phyloP scores from a whole-genome alignment of 305 asterid species.

The Fraxinus ornus region DNA sequence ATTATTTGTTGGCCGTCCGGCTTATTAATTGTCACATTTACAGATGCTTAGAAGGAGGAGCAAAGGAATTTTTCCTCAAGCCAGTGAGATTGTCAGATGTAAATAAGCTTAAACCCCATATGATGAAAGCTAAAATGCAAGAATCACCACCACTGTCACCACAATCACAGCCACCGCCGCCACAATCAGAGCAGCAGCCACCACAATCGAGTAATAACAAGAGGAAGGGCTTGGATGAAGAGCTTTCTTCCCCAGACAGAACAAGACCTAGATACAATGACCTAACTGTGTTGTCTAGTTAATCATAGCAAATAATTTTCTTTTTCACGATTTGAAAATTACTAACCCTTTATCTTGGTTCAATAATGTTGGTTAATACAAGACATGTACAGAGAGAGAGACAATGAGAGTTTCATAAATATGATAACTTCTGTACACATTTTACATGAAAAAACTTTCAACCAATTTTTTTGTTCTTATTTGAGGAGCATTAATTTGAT shows the following conservation, averaged over 20 bases:
- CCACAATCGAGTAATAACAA: conserved; percentile 33
- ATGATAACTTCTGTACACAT: conserved; percentile 19
- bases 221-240: conserved; percentile 68
- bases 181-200: conserved; percentile 19
- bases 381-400: conserved; percentile 28
- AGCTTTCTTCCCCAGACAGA: conserved; percentile 56
- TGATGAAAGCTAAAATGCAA: conserved; percentile 60
- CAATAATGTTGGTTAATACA: conserved; percentile 23
- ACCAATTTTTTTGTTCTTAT: conserved; percentile 38
- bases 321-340: background rate
- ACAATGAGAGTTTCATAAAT: conserved; percentile 11
- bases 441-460: conserved; percentile 17
- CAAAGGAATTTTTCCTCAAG: conserved; percentile 86
- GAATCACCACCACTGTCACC: conserved; percentile 15
- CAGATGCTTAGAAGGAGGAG: conserved; percentile 93
- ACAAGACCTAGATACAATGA: conserved; percentile 65
- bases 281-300: conserved; percentile 56
- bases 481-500: background rate
- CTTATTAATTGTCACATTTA: background rate
- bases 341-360: background rate
- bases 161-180: conserved; percentile 17
- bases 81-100: conserved; percentile 87
- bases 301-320: conserved; percentile 25
- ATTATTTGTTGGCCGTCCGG: background rate
- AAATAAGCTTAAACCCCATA: conserved; percentile 72